phyloP scores from a whole-genome alignment of 2,329 filamentous ascomycete genomes.

The Ascochyta pisi region DNA sequence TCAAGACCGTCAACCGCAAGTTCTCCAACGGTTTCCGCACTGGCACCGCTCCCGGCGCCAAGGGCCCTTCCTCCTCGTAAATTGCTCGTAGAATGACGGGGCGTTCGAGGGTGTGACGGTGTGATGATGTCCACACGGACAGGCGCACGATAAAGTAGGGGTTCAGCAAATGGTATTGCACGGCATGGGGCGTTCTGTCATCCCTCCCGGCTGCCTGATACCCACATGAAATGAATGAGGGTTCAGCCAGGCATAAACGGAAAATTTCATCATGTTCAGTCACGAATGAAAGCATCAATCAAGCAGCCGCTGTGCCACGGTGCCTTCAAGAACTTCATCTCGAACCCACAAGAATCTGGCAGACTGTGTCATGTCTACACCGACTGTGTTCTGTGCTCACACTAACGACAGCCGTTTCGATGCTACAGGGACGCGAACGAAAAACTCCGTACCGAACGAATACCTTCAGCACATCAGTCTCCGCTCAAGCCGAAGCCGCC shows the following conservation, averaged over 20 bases:
- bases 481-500: background rate
- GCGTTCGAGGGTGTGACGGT: constrained; percentile 29
- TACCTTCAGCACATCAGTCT: background rate
- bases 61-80: constrained; percentile 61
- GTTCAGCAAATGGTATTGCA: constrained; percentile 48
- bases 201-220: constrained; percentile 44
- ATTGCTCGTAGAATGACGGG: constrained; percentile 23
- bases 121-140: constrained; percentile 35
- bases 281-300: constrained; percentile 45
- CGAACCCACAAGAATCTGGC: background rate
- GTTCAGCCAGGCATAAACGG: constrained; percentile 47
- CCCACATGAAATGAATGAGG: constrained; percentile 40
- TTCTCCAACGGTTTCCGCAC: constrained; percentile 99
- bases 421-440: background rate
- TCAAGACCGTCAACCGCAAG: constrained; percentile 89
- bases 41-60: constrained; percentile 83
- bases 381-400: background rate
- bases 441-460: background rate
- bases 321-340: constrained; percentile 9
- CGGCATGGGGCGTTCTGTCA: constrained; percentile 49
- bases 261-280: constrained; percentile 51
- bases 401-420: background rate
- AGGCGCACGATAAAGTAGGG: constrained; percentile 42
- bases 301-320: constrained; percentile 21
- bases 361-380: background rate